Evolutionary conservation across 2,329 filamentous ascomycete species (phyloP).

Genomic region (Cadophora malorum): DNA sequence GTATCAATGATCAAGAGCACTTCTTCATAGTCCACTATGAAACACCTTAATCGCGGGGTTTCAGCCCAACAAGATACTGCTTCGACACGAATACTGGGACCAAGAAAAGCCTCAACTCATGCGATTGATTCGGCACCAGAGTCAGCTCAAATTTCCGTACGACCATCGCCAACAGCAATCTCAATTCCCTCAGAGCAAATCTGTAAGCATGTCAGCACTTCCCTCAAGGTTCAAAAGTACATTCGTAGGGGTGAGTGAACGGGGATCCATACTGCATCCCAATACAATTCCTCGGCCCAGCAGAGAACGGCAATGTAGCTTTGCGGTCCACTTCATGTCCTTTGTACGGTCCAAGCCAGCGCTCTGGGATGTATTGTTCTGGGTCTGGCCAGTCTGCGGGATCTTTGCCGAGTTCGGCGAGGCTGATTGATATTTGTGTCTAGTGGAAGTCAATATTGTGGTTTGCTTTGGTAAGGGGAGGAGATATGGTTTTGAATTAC

Average conservation of each 20-base stretch:
- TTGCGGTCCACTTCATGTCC: slow-evolving; percentile 31
- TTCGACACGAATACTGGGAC: slow-evolving; percentile 24
- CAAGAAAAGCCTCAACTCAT: slow-evolving; percentile 33
- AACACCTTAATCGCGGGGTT: neutral
- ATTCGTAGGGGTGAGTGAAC: neutral
- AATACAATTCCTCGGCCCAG: slow-evolving; percentile 43
- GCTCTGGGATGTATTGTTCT: slow-evolving; percentile 34
- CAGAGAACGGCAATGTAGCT: slow-evolving; percentile 42
- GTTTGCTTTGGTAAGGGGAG: too few relatives aligned
- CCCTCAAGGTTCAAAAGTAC: neutral
- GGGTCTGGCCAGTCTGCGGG: slow-evolving; percentile 31
- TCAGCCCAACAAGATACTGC: slow-evolving; percentile 12
- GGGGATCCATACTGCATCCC: slow-evolving; percentile 38
- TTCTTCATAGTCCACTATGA: neutral
- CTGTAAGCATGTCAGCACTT: neutral
- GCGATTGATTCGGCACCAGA: slow-evolving; percentile 32
- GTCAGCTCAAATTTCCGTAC: slow-evolving; percentile 32
- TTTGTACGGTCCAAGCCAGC: slow-evolving; percentile 34
- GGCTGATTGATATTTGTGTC: slow-evolving; percentile 23
- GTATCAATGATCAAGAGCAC: neutral
- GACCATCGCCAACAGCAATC: slow-evolving; percentile 34
- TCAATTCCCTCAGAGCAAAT: slow-evolving; percentile 41
- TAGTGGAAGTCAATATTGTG: neutral
- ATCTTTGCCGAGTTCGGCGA: slow-evolving; percentile 22
- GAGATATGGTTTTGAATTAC: slow-evolving; percentile 17